Evolutionary conservation across 768 basidiomycete species (phyloP).

Genomic region (Pulveroboletus frians): DNA sequence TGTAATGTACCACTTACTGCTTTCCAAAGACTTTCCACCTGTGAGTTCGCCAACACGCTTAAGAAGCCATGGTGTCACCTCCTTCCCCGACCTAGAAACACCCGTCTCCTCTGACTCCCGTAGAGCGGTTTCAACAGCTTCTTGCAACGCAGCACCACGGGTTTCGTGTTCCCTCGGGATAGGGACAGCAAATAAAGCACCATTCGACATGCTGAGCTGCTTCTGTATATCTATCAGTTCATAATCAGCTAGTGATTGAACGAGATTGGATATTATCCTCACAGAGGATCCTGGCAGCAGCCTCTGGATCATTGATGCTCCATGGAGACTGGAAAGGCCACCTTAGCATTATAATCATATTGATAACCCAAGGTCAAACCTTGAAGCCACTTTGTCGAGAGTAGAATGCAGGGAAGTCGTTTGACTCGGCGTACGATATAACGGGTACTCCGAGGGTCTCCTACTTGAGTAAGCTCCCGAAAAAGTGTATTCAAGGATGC

Average conservation of each 20-base stretch:
- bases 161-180: slow-evolving; percentile 75
- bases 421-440: slow-evolving; percentile 64
- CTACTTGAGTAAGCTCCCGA: slow-evolving; percentile 35
- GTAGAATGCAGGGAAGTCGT: slow-evolving; percentile 95
- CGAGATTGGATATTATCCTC: slow-evolving; percentile 22
- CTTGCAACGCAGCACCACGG: slow-evolving; percentile 64
- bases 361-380: slow-evolving; percentile 26
- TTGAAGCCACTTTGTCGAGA: slow-evolving; percentile 76
- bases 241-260: slow-evolving; percentile 1
- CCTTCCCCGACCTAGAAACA: slow-evolving; percentile 75
- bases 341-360: not conserved
- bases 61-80: slow-evolving; percentile 93
- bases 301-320: slow-evolving; percentile 54
- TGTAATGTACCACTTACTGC: slow-evolving; percentile 44
- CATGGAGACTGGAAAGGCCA: slow-evolving; percentile 62
- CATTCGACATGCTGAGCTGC: slow-evolving; percentile 68
- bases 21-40: slow-evolving; percentile 63
- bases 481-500: not conserved
- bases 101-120: slow-evolving; percentile 78
- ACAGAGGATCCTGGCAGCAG: slow-evolving; percentile 77
- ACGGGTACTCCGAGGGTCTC: slow-evolving; percentile 96
- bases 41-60: slow-evolving; percentile 78
- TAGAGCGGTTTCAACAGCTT: slow-evolving; percentile 79
- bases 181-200: slow-evolving; percentile 81
- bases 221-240: slow-evolving; percentile 53